These are phyloP conservation scores for Trichosporon coremiiforme DNA, from an alignment of 1,284 basidiomycete genomes.

Conservation along the genomic window DNA sequence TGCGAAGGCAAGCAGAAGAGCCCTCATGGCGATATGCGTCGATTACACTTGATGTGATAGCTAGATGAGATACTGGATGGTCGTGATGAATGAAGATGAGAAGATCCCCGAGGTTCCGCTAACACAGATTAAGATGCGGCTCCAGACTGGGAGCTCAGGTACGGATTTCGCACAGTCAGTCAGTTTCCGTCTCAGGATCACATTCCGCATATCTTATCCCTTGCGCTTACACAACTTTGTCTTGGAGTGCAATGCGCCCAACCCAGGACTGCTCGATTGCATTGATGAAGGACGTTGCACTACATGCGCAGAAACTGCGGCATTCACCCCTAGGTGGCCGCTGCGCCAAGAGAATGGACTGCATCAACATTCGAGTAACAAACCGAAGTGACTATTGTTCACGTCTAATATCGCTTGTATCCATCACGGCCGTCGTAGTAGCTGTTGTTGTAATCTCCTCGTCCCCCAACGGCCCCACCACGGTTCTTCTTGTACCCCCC, in stretches of 20 bases:
- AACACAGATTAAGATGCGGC: not conserved
- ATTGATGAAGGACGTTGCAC: no score
- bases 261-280: no score
- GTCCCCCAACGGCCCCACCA: not conserved
- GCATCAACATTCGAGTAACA: no score
- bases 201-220: not conserved
- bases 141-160: not conserved
- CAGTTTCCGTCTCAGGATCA: not conserved
- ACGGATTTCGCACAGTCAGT: not conserved
- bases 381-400: no score
- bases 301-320: no score
- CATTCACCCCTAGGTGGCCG: no score
- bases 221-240: not conserved
- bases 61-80: not conserved
- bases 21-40: not conserved
- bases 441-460: not conserved
- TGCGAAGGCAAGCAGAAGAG: not conserved
- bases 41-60: not conserved
- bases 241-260: no score
- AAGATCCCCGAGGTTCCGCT: not conserved
- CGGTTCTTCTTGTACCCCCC: slow-evolving; percentile 1
- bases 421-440: not conserved
- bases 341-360: not conserved
- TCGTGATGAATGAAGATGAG: not conserved
- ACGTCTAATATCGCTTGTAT: not conserved